phyloP scores from a whole-genome alignment of 2,329 filamentous ascomycete species.

The Colletotrichum paranaense region DNA sequence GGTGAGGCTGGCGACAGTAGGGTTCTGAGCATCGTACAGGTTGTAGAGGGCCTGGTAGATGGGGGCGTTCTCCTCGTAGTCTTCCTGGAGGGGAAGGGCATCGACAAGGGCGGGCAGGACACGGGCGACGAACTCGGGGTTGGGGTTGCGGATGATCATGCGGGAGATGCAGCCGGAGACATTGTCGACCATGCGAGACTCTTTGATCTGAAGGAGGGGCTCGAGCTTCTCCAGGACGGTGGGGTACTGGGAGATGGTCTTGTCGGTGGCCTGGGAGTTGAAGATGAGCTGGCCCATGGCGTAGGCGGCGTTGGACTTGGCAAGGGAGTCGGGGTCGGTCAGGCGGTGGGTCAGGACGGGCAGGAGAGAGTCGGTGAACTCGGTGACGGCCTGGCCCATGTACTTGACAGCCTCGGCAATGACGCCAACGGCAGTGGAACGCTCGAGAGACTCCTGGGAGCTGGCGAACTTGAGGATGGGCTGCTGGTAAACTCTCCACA shows the following conservation, averaged over 20 bases:
- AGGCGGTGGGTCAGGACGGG: constrained; percentile 88
- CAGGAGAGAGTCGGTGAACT: constrained; percentile 81
- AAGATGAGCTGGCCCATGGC: constrained; percentile 87
- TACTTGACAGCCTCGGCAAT: constrained; percentile 91
- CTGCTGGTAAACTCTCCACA: constrained; percentile 98
- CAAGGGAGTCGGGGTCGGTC: constrained; percentile 88
- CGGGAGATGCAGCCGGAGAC: constrained; percentile 90
- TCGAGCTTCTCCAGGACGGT: constrained; percentile 88
- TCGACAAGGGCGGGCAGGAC: constrained; percentile 84
- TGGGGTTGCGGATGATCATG: constrained; percentile 91
- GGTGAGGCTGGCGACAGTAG: constrained; percentile 76
- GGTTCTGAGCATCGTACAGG: constrained; percentile 80
- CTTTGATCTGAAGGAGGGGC: constrained; percentile 80
- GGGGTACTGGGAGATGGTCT: constrained; percentile 80
- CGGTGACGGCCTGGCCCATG: constrained; percentile 84
- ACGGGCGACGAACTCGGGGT: constrained; percentile 81
- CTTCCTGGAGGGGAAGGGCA: constrained; percentile 88
- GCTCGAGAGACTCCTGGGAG: constrained; percentile 87
- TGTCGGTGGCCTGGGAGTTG: constrained; percentile 77
- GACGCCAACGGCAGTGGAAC: constrained; percentile 89
- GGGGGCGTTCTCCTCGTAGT: constrained; percentile 96
- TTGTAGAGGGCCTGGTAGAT: constrained; percentile 91
- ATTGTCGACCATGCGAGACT: constrained; percentile 90
- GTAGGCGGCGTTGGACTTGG: constrained; percentile 95
- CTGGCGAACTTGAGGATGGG: constrained; percentile 88